Conservation (phyloP, 177 flowering plant genomes). For the Tripterygium wilfordii region DNA sequence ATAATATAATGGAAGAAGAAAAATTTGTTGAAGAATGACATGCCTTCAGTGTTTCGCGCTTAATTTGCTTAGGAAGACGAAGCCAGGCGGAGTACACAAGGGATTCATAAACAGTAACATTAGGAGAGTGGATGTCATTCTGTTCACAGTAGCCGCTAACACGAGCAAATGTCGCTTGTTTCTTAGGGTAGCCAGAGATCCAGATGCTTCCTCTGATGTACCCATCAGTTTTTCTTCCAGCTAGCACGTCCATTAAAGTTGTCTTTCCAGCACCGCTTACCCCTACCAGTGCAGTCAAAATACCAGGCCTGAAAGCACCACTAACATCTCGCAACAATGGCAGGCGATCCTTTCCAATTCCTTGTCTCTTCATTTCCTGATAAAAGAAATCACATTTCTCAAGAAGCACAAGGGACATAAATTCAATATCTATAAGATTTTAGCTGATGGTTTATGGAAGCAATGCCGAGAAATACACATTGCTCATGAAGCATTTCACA, state of each 20-base stretch:
- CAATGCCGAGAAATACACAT: too few species aligned
- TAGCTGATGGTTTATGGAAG: too few species aligned
- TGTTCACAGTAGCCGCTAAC: background rate
- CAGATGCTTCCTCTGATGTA: conserved; percentile 2
- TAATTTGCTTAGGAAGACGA: conserved; percentile 50
- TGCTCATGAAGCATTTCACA: too few species aligned
- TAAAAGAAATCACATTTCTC: background rate
- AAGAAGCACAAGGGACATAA: too few species aligned
- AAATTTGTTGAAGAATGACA: too few species aligned
- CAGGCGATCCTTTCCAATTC: conserved; percentile 43
- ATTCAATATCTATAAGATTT: too few species aligned
- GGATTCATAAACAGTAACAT: background rate
- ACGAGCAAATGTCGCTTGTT: background rate
- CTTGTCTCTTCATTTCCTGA: conserved; percentile 63
- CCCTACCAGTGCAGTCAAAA: conserved; percentile 57
- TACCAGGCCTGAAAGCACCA: conserved; percentile 59
- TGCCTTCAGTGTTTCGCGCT: conserved; percentile 30
- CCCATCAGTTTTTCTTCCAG: conserved; percentile 46
- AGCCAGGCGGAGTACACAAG: conserved; percentile 22
- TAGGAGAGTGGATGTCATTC: background rate
- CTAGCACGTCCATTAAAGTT: conserved; percentile 66
- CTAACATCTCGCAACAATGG: conserved; percentile 49
- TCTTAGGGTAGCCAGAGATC: conserved; percentile 48
- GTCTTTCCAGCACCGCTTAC: conserved; percentile 75
- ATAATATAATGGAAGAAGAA: too few species aligned